phyloP scores from a whole-genome alignment of 2,329 filamentous ascomycete genomes.

The Purpureocillium lavendulum region DNA sequence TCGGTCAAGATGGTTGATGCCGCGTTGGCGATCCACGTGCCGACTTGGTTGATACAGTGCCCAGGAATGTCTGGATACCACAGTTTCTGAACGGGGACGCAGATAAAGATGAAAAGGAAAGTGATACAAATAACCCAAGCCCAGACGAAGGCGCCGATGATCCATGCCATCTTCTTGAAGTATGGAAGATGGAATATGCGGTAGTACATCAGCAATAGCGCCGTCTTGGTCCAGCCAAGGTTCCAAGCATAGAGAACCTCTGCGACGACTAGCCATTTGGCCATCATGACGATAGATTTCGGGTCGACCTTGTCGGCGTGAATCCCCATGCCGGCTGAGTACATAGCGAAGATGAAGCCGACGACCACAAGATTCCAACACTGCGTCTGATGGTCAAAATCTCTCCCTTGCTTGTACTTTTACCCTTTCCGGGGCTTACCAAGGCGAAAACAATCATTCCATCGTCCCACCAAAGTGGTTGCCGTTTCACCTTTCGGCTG shows the following conservation, averaged over 20 bases:
- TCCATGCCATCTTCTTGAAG: conserved; percentile 32
- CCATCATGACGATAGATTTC: conserved; percentile 30
- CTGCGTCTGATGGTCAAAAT: conserved; percentile 12
- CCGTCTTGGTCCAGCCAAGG: conserved; percentile 40
- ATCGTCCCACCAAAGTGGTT: conserved; percentile 40
- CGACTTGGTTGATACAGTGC: conserved; percentile 39
- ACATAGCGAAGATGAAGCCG: conserved; percentile 40
- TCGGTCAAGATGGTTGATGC: conserved; percentile 38
- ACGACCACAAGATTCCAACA: conserved; percentile 32
- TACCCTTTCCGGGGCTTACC: conserved; percentile 18
- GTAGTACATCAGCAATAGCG: conserved; percentile 42
- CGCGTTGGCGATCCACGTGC: conserved; percentile 41
- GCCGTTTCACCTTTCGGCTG: conserved; percentile 29
- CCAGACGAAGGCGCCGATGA: conserved; percentile 32
- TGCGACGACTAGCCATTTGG: conserved; percentile 37
- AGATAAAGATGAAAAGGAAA: conserved; percentile 43
- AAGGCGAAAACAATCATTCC: conserved; percentile 38
- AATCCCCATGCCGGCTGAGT: conserved; percentile 35
- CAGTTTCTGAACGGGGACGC: conserved; percentile 37
- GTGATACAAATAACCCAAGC: conserved; percentile 38
- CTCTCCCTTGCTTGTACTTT: too few species aligned
- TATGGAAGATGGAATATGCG: conserved; percentile 38
- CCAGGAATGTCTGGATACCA: conserved; percentile 38
- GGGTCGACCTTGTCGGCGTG: conserved; percentile 30
- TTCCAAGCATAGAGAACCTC: conserved; percentile 40